phyloP scores from a whole-genome alignment of 768 basidiomycete genomes.

The Trichaptum fuscoviolaceum region DNA sequence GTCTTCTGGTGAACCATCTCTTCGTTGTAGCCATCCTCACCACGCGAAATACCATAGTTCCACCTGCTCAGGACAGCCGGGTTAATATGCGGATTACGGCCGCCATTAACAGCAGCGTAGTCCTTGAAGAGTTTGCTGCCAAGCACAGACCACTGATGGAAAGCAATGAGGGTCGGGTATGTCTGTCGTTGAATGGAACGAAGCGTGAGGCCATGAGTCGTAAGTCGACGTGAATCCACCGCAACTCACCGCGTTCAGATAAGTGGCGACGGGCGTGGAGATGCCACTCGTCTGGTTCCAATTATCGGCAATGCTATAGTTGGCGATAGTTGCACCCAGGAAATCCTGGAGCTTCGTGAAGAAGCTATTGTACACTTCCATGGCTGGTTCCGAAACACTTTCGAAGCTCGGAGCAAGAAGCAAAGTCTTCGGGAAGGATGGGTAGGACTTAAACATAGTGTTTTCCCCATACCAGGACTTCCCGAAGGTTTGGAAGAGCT shows the following conservation, averaged over 20 bases:
- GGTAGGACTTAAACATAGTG: conserved; percentile 19
- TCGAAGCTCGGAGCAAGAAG: conserved; percentile 20
- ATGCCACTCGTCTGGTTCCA: conserved; percentile 21
- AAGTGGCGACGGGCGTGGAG: conserved; percentile 16
- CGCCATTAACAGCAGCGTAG: conserved; percentile 19
- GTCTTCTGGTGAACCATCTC: conserved; percentile 20
- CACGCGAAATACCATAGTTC: conserved; percentile 16
- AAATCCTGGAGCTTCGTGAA: conserved; percentile 23
- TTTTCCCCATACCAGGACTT: conserved; percentile 25
- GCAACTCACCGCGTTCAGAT: conserved; percentile 15
- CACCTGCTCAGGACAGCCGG: conserved; percentile 24
- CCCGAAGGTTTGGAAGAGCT: conserved; percentile 20
- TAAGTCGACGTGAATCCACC: not conserved
- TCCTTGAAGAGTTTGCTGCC: conserved; percentile 24
- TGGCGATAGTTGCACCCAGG: conserved; percentile 21
- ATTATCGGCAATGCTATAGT: conserved; percentile 18
- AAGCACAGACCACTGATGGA: conserved; percentile 23
- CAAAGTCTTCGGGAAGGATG: conserved; percentile 23
- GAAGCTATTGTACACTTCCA: conserved; percentile 22
- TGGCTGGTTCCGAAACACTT: conserved; percentile 16
- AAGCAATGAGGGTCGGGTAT: conserved; percentile 22
- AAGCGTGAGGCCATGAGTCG: not conserved
- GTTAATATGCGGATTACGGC: conserved; percentile 24
- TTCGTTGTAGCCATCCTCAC: conserved; percentile 15
- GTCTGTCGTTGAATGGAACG: conserved; percentile 10